Evolutionary conservation across 495 filamentous ascomycete species (phyloP).

Genomic region (Penicillium bovifimosum): DNA sequence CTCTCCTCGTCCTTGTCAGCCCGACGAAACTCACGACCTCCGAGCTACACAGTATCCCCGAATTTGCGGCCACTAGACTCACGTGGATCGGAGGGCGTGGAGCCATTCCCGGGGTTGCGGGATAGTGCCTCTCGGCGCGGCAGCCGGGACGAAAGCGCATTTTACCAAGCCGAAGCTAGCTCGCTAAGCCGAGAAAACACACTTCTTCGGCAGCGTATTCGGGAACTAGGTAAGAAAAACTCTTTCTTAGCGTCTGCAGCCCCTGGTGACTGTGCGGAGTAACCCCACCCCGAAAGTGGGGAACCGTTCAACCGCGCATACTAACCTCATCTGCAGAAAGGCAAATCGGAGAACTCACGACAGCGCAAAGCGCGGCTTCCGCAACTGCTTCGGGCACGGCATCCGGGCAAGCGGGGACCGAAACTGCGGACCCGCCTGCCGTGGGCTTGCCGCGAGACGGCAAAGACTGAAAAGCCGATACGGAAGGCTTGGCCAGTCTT

Average conservation of each 20-base stretch:
- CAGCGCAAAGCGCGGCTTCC: slow-evolving; percentile 10
- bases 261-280: background rate
- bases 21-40: slow-evolving; percentile 40
- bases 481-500: background rate
- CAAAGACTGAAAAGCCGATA: slow-evolving; percentile 14
- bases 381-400: slow-evolving; percentile 10
- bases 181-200: slow-evolving; percentile 87
- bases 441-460: slow-evolving; percentile 21
- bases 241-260: background rate
- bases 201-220: slow-evolving; percentile 79
- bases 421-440: slow-evolving; percentile 20
- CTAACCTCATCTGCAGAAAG: slow-evolving; percentile 23
- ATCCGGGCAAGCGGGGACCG: slow-evolving; percentile 21
- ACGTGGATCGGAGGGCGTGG: slow-evolving; percentile 24
- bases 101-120: slow-evolving; percentile 25
- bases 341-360: slow-evolving; percentile 31
- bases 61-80: slow-evolving; percentile 32
- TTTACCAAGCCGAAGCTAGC: slow-evolving; percentile 88
- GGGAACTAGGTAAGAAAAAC: slow-evolving; percentile 56
- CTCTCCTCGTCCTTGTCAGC: slow-evolving; percentile 45
- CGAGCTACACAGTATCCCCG: slow-evolving; percentile 35
- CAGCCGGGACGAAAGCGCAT: slow-evolving; percentile 72
- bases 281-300: slow-evolving; percentile 2
- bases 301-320: background rate
- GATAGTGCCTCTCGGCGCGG: slow-evolving; percentile 32